These are phyloP conservation scores for Euphrasia arctica DNA, from an alignment of 305 asterid genomes.

Conservation along the genomic window DNA sequence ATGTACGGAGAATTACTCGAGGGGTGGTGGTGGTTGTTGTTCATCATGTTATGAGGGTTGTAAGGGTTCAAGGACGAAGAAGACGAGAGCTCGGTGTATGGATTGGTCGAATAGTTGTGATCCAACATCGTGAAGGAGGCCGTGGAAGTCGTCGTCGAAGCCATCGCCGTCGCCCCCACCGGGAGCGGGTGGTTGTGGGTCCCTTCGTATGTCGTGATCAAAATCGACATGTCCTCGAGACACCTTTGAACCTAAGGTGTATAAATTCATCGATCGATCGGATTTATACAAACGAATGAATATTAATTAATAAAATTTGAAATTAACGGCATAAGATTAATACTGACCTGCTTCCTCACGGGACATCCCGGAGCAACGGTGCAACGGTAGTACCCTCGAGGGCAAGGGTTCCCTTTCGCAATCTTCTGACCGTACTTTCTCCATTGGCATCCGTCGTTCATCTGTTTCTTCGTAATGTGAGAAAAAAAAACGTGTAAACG, in stretches of 20 bases:
- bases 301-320: too few species aligned
- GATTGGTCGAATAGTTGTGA: slow-evolving; percentile 27
- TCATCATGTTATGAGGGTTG: slow-evolving; percentile 29
- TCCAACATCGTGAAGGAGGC: slow-evolving; percentile 50
- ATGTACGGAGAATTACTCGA: slow-evolving; percentile 14
- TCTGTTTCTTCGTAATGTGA: slow-evolving; percentile 30
- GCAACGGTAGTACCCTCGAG: slow-evolving; percentile 90
- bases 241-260: slow-evolving; percentile 78
- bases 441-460: slow-evolving; percentile 86
- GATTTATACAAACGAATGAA: too few species aligned
- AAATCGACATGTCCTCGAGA: slow-evolving; percentile 80
- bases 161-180: slow-evolving; percentile 84
- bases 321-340: not conserved
- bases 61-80: slow-evolving; percentile 33
- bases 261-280: not conserved
- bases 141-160: slow-evolving; percentile 56
- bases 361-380: slow-evolving; percentile 89
- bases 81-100: slow-evolving; percentile 16
- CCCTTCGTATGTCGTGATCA: slow-evolving; percentile 93
- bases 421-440: slow-evolving; percentile 66
- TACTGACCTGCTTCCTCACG: slow-evolving; percentile 63
- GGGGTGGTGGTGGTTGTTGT: slow-evolving; percentile 29
- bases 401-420: slow-evolving; percentile 71
- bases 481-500: not conserved
- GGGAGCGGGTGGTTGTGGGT: slow-evolving; percentile 94